Evolutionary conservation across 352 stramenopile genomes (phyloP).

Genomic region (Globisporangium spiculum): DNA sequence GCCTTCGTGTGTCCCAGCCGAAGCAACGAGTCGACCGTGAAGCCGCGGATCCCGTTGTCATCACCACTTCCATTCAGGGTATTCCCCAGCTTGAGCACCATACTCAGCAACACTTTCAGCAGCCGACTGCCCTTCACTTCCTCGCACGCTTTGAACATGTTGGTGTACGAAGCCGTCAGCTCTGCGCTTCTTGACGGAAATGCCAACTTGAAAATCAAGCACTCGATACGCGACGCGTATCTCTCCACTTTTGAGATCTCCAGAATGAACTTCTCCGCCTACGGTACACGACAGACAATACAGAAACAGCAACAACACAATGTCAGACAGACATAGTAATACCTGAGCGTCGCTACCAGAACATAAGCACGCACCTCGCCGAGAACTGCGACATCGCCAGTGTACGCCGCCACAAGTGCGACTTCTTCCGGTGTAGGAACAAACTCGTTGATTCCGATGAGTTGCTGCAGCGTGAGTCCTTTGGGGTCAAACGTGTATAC

Average conservation of each 20-base stretch:
- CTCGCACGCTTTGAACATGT: slow-evolving; percentile 90
- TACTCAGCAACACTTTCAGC: slow-evolving; percentile 94
- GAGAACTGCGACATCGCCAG: slow-evolving; percentile 54
- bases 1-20: slow-evolving; percentile 94
- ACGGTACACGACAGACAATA: not conserved
- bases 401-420: slow-evolving; percentile 75
- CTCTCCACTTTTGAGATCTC: slow-evolving; percentile 83
- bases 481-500: slow-evolving; percentile 66
- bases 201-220: slow-evolving; percentile 79
- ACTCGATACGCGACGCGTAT: slow-evolving; percentile 64
- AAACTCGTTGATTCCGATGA: slow-evolving; percentile 92
- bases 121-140: slow-evolving; percentile 92
- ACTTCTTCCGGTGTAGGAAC: slow-evolving; percentile 93
- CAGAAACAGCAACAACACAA: not conserved
- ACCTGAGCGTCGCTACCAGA: too few relatives aligned
- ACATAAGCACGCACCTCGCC: slow-evolving; percentile 46
- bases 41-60: slow-evolving; percentile 89
- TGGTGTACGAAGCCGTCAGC: slow-evolving; percentile 67
- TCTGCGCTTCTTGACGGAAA: slow-evolving; percentile 81
- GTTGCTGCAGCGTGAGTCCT: slow-evolving; percentile 63
- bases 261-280: slow-evolving; percentile 87
- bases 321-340: not conserved
- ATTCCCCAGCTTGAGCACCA: slow-evolving; percentile 97
- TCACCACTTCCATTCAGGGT: slow-evolving; percentile 92
- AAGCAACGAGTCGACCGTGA: slow-evolving; percentile 95